Conservation (phyloP, 179 eudicot genomes). For the Silene coronaria region DNA sequence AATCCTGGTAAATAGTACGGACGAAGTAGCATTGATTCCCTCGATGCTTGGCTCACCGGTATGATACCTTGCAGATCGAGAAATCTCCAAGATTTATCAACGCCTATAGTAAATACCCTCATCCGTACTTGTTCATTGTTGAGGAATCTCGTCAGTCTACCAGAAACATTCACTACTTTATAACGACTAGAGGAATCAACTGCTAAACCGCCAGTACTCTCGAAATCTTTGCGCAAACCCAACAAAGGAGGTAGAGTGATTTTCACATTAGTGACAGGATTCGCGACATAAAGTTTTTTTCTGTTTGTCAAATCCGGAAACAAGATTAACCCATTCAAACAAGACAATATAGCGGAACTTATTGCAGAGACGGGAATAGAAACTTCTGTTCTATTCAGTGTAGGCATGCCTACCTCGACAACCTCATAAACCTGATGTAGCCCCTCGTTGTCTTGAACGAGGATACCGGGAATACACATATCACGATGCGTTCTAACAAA, state of each 20-base stretch:
- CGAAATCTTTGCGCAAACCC: background rate
- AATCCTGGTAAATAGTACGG: background rate
- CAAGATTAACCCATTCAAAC: background rate
- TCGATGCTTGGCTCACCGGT: background rate
- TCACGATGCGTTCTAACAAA: background rate
- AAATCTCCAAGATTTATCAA: conserved; percentile 2
- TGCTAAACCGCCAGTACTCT: background rate
- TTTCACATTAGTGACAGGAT: too few species aligned
- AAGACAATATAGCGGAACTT: background rate
- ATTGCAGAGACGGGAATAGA: background rate
- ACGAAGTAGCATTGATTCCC: background rate
- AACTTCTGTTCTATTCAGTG: background rate
- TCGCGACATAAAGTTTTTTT: too few species aligned
- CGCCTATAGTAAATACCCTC: background rate
- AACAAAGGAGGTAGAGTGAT: too few species aligned
- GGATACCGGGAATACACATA: background rate
- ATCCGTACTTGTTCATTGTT: background rate
- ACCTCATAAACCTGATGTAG: background rate
- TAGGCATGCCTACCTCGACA: background rate
- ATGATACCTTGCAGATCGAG: background rate
- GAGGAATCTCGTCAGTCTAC: background rate
- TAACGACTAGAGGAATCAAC: background rate
- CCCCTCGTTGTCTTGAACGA: background rate
- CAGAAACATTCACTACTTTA: background rate
- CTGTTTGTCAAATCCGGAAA: too few species aligned